Conservation (phyloP, 129 eudicot species). For the Cynara cardunculus region DNA sequence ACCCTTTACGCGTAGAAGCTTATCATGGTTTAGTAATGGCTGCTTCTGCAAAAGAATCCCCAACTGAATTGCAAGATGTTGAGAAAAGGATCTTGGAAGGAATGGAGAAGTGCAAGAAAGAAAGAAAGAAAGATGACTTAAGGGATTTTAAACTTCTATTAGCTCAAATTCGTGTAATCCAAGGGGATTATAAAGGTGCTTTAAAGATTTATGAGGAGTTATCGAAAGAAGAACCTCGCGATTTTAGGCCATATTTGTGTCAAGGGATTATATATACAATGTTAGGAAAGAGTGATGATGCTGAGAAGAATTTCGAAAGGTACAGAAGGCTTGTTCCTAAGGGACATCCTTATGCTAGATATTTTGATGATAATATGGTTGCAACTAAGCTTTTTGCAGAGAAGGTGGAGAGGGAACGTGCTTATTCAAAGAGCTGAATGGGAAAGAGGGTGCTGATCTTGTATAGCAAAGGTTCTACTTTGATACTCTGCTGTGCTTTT, state of each 20-base stretch:
- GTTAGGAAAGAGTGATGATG: conserved; percentile 68
- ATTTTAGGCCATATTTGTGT: conserved; percentile 90
- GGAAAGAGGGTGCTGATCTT: conserved; percentile 9
- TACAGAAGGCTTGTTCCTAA: conserved; percentile 83
- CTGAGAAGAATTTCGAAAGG: conserved; percentile 68
- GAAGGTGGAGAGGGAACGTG: conserved; percentile 69
- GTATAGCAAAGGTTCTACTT: conserved; percentile 29
- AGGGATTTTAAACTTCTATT: conserved; percentile 81
- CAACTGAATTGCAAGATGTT: conserved; percentile 34
- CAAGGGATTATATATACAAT: conserved; percentile 85
- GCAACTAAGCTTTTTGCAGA: conserved; percentile 72
- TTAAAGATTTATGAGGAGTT: conserved; percentile 70
- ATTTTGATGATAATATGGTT: conserved; percentile 77
- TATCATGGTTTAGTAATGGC: conserved; percentile 80
- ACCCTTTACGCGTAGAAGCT: conserved; percentile 74
- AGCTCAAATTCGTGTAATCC: conserved; percentile 75
- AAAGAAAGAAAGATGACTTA: conserved; percentile 45
- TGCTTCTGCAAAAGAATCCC: conserved; percentile 51
- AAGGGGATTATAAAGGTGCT: conserved; percentile 63
- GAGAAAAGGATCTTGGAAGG: conserved; percentile 51
- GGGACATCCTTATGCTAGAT: conserved; percentile 73
- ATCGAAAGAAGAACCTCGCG: conserved; percentile 76
- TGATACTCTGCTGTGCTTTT: conserved; percentile 27
- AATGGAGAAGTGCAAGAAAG: conserved; percentile 42
- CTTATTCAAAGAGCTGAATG: conserved; percentile 35